Base-by-base conservation (phyloP, 495 filamentous ascomycete species). In the Tuber aestivum region DNA sequence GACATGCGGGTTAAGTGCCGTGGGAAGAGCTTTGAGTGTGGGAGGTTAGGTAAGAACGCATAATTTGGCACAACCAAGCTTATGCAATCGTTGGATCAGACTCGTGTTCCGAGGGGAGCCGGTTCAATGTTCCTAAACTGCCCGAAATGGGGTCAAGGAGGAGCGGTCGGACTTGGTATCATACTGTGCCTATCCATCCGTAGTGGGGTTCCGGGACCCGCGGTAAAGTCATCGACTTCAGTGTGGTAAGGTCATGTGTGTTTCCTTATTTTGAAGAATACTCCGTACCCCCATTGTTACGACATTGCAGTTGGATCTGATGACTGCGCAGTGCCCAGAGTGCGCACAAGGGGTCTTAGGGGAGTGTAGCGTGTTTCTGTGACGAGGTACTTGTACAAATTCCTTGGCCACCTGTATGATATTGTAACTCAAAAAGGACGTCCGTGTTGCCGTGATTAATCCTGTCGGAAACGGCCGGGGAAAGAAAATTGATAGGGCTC, bases 11-110 rank as follows among this genome's bases (percentile, higher is more conserved):
- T 65, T 16, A 32, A 27, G n/a, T n/a, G n/a, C n/a, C n/a, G n/a
- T 18, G 12, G 27, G n/a, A 32, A 65, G 56, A 32, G 56, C n/a
- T 27, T 65, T 65, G 56, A 27, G 56, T 4, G 27, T 65, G 56
- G 56, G 32, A 27, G 56, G 56, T 65, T 65, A 65, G n/a, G 56
- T 65, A 65, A 65, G 27, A 65, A 65, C n/a, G n/a, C n/a, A 65
- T 32, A n/a, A 32, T 65, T 65, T 12, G 27, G 56, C 56, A 32
- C 32, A 32, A 32, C 32, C 56, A 16, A 16, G 56, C 56, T 65
- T 32, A 65, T 65, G 56, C 56, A 65, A 65, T 65, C 56, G 27
- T 65, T 32, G 32, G 56, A 32, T 32, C 27, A 32, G 56, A 18
- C 56, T 7, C 14, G 27, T 10, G 56, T 32, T 65, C 56, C 56